phyloP scores from a whole-genome alignment of 306 rosid genomes.

The Trifolium fragiferum region DNA sequence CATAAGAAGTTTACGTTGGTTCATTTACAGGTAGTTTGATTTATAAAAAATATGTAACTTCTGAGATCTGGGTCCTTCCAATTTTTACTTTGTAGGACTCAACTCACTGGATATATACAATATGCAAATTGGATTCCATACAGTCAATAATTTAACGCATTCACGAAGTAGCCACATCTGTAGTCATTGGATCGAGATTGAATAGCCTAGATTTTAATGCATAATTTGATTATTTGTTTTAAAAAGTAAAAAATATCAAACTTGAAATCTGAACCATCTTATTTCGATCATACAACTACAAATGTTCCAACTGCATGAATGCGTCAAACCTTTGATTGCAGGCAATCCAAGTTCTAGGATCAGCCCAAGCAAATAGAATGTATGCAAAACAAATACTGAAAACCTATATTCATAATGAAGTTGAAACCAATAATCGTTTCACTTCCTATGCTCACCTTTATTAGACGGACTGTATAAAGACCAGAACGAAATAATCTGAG shows the following conservation, averaged over 20 bases:
- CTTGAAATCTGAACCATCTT: too few species aligned
- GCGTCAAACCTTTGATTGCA: too few species aligned
- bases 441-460: slow-evolving; percentile 66
- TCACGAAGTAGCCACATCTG: too few species aligned
- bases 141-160: too few species aligned
- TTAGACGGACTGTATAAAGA: slow-evolving; percentile 74
- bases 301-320: too few species aligned
- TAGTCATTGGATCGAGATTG: too few species aligned
- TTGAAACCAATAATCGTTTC: slow-evolving; percentile 19
- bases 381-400: background rate
- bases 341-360: background rate
- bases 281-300: too few species aligned
- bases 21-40: slow-evolving; percentile 18
- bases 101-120: slow-evolving; percentile 5
- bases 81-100: slow-evolving; percentile 14
- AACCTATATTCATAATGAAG: slow-evolving; percentile 17
- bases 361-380: background rate
- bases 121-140: too few species aligned
- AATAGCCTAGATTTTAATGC: too few species aligned
- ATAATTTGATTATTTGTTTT: too few species aligned
- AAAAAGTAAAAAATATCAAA: too few species aligned
- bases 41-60: background rate
- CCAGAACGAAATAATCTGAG: slow-evolving; percentile 93
- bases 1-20: background rate
- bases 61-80: slow-evolving; percentile 17